A percentile compares a stretch with the other conserved stretches of the same genome.
phyloP scores from a whole-genome alignment of 2,329 filamentous ascomycete species.

The Xylaria sp. region DNA sequence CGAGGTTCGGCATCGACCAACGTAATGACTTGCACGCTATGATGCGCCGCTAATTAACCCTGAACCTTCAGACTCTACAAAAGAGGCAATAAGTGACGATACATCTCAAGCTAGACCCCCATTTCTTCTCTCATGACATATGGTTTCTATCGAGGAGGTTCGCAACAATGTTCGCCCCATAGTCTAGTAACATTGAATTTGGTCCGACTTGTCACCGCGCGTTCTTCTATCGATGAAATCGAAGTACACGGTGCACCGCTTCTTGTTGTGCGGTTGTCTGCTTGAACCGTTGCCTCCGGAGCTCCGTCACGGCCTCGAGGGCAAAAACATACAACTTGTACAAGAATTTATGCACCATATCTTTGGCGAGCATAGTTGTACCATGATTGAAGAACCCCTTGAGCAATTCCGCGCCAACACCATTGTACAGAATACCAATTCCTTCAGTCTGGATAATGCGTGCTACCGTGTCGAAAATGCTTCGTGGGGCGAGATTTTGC shows the following conservation, averaged over 20 bases:
- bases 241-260: conserved; percentile 25
- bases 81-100: not conserved
- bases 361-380: conserved; percentile 87
- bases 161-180: conserved; percentile 37
- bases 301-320: conserved; percentile 55
- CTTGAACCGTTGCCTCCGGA: conserved; percentile 22
- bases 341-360: conserved; percentile 76
- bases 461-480: conserved; percentile 71
- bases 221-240: conserved; percentile 29
- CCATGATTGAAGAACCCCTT: conserved; percentile 89
- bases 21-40: not conserved
- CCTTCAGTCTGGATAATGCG: conserved; percentile 72
- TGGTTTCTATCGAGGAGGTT: conserved; percentile 43
- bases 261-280: not conserved
- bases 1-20: not conserved
- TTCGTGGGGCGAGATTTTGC: conserved; percentile 52
- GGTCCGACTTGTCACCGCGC: conserved; percentile 1
- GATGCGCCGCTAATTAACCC: not conserved
- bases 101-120: not conserved
- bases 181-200: conserved; percentile 19
- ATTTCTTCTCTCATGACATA: conserved; percentile 21
- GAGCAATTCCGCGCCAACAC: conserved; percentile 78
- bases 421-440: conserved; percentile 75
- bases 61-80: conserved; percentile 3
- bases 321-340: conserved; percentile 76